Percentiles rank a stretch among this genome's conserved stretches.
Evolutionary conservation across 2,329 filamentous ascomycete genomes (phyloP).

Genomic region (Paecilomyces fulvus): DNA sequence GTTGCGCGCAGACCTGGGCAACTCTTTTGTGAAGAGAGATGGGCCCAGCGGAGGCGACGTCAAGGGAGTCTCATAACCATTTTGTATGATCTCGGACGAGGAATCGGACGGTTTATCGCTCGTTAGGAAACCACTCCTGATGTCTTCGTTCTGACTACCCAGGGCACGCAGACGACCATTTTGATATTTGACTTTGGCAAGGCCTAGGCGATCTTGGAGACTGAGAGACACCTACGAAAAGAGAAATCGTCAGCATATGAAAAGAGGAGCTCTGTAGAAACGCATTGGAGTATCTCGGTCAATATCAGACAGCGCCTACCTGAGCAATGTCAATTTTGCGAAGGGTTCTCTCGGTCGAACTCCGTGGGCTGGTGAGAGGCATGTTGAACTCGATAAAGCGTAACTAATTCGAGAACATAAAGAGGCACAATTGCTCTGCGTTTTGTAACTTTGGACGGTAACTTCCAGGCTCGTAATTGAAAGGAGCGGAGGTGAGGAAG

Average conservation of each 20-base stretch:
- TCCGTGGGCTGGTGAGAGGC: constrained; percentile 20
- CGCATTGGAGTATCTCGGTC: not conserved
- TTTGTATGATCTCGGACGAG: constrained; percentile 71
- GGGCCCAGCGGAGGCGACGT: constrained; percentile 81
- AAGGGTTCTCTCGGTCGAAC: constrained; percentile 29
- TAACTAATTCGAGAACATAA: constrained; percentile 7
- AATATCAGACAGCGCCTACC: constrained; percentile 18
- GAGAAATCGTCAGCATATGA: constrained; percentile 14
- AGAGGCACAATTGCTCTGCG: not conserved
- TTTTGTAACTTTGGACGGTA: not conserved
- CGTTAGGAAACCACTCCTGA: constrained; percentile 54
- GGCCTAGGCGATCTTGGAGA: constrained; percentile 84
- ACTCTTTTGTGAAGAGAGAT: constrained; percentile 74
- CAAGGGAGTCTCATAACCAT: constrained; percentile 41
- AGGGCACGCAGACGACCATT: constrained; percentile 82
- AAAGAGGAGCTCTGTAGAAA: not conserved
- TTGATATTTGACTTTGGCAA: constrained; percentile 95
- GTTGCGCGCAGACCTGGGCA: constrained; percentile 48
- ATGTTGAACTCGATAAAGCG: constrained; percentile 16
- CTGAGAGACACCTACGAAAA: constrained; percentile 72
- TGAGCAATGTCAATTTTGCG: constrained; percentile 35
- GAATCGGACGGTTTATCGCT: constrained; percentile 78
- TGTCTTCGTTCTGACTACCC: constrained; percentile 67
- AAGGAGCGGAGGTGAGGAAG: not conserved
- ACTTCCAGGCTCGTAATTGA: not conserved